phyloP scores from a whole-genome alignment of 2,329 filamentous ascomycete genomes.

The Colletotrichum scovillei region DNA sequence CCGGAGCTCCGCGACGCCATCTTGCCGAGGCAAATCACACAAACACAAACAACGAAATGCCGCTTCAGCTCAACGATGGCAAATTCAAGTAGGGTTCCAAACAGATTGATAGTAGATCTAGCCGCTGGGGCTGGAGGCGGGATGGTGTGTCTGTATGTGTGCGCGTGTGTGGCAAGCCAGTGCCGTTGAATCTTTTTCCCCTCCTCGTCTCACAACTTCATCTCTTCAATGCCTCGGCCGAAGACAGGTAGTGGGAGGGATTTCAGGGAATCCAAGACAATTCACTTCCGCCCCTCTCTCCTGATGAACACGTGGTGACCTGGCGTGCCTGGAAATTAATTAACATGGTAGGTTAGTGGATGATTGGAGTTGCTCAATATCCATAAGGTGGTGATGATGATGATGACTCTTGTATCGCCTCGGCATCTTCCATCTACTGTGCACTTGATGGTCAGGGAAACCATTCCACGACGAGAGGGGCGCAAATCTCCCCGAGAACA shows the following conservation, averaged over 20 bases:
- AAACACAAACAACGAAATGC: background rate
- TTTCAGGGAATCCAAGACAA: background rate
- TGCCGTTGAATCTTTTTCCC: background rate
- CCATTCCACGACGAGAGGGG: background rate
- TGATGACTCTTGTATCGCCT: background rate
- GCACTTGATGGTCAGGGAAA: background rate
- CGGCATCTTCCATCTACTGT: background rate
- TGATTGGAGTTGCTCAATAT: background rate
- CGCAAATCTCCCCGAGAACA: background rate
- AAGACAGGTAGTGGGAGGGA: background rate
- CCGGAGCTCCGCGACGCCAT: background rate
- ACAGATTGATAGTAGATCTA: background rate
- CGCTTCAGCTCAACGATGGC: background rate
- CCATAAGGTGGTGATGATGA: background rate
- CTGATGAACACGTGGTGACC: background rate
- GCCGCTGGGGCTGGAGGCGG: background rate
- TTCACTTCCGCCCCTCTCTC: background rate
- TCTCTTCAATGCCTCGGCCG: constrained; percentile 12
- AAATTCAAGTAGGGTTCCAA: background rate
- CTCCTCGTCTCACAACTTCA: background rate
- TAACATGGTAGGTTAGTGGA: background rate
- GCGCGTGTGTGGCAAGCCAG: background rate
- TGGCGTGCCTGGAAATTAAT: background rate
- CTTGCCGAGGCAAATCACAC: background rate
- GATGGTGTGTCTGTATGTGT: no score